These are phyloP conservation scores for Epichloe brachyelytri DNA, from an alignment of 2,329 filamentous ascomycete species.

Conservation along the genomic window DNA sequence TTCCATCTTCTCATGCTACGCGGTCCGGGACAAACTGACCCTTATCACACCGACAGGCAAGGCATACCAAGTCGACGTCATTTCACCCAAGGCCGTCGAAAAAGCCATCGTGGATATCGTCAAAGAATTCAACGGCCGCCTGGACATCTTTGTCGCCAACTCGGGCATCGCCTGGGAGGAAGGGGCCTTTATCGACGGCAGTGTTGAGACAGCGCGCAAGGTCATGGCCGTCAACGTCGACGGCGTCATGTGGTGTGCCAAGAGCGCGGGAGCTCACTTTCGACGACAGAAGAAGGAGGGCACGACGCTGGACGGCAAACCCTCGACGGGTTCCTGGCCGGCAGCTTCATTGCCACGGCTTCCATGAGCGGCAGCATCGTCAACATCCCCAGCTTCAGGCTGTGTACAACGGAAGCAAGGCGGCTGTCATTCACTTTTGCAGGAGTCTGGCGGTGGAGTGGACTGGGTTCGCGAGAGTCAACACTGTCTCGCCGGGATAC, in stretches of 20 bases:
- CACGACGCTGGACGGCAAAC: conserved; percentile 47
- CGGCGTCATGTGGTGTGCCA: conserved; percentile 66
- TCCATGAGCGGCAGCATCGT: conserved; percentile 69
- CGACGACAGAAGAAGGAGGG: conserved; percentile 56
- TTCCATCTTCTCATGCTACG: not conserved
- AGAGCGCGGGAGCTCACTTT: conserved; percentile 57
- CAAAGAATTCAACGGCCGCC: conserved; percentile 56
- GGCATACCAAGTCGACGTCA: conserved; percentile 47
- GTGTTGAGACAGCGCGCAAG: conserved; percentile 49
- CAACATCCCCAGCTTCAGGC: conserved; percentile 63
- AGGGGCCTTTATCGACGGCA: conserved; percentile 52
- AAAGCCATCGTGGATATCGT: conserved; percentile 39
- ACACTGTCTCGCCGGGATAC: conserved; percentile 63
- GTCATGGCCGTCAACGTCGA: conserved; percentile 63
- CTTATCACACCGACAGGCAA: conserved; percentile 8
- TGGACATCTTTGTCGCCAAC: conserved; percentile 72
- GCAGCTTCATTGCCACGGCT: conserved; percentile 66
- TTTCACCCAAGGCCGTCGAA: conserved; percentile 37
- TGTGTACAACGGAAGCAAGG: conserved; percentile 62
- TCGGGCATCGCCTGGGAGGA: conserved; percentile 63
- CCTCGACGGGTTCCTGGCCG: conserved; percentile 47
- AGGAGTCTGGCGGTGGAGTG: conserved; percentile 65
- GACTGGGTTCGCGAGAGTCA: conserved; percentile 60
- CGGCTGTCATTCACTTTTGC: conserved; percentile 47
- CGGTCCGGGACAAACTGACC: not conserved